Base-by-base conservation (phyloP, 176 grass and related monocot species). In the Poa pratensis region DNA sequence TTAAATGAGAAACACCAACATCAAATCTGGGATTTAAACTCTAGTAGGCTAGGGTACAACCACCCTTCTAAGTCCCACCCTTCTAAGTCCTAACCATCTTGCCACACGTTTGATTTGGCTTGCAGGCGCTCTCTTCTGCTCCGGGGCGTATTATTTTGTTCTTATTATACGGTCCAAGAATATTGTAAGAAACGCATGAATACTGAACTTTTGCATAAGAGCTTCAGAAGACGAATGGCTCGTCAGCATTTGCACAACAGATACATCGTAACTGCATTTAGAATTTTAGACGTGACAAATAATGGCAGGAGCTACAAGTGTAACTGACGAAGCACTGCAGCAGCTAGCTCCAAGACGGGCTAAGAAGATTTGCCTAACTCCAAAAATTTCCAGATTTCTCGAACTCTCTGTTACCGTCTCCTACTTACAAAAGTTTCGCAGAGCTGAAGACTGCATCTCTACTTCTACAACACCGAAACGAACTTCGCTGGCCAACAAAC, bases 291-390 rank as follows among this genome's bases (percentile, higher is more conserved):
- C 23, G 7, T 73, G 43, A 18, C 23, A 49, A 49, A 13, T 11
- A 78, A 57, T 40, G 23, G 18, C 8, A 30, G 49, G 49, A 78
- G 48, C 11, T 42, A 69, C 49, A n/a, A 27, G 40, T 82, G 50
- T 12, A 30, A 16, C 16, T 1, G 35, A 15, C 16, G n/a, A n/a
- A n/a, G n/a, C n/a, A n/a, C n/a, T n/a, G 15, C 50, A 69, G 8
- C 11, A 45, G 7, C 17, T 34, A 85, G 50, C 52, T 86, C 63
- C 51, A 45, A 79, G 11, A 78, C 9, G 23, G 51, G 61, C 79
- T 81, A 19, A 27, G 13, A 30, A 27, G 19, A 17, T 20, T 14
- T 35, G 9, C 23, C 46, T 76, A 42, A 32, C 61, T 34, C 53
- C 4, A 22, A 78, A 89, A 89, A 62, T 24, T 20, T n/a, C n/a